phyloP scores from a whole-genome alignment of 345 rosid genomes.

The Corchorus capsularis region DNA sequence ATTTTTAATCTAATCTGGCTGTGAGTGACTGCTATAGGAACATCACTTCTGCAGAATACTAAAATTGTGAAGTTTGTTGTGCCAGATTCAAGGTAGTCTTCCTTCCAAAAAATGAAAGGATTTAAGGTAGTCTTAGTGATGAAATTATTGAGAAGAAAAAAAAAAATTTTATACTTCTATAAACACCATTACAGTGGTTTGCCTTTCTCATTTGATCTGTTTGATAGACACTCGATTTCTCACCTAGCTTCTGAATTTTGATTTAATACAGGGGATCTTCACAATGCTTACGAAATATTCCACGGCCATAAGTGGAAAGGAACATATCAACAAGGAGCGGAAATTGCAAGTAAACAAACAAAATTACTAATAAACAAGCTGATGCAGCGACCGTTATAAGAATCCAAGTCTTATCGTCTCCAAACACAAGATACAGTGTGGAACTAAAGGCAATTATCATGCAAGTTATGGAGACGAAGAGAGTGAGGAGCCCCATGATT shows the following conservation, averaged over 20 bases:
- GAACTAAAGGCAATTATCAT: slow-evolving; percentile 33
- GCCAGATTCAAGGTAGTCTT: too few relatives aligned
- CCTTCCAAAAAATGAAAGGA: too few relatives aligned
- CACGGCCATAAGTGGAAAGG: slow-evolving; percentile 21
- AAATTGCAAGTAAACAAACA: slow-evolving; percentile 24
- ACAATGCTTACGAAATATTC: not conserved
- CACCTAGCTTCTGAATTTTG: not conserved
- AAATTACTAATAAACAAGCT: slow-evolving; percentile 17
- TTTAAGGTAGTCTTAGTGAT: too few relatives aligned
- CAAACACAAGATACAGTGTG: slow-evolving; percentile 15
- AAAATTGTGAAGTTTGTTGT: too few relatives aligned
- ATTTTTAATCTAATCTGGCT: too few relatives aligned
- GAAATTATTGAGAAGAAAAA: too few relatives aligned
- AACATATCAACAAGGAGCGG: slow-evolving; percentile 24
- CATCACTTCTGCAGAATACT: too few relatives aligned
- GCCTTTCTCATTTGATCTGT: too few relatives aligned
- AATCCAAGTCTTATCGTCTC: not conserved
- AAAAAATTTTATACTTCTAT: too few relatives aligned
- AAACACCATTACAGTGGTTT: too few relatives aligned
- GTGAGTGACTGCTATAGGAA: too few relatives aligned
- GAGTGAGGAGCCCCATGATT: slow-evolving; percentile 15
- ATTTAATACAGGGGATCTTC: not conserved
- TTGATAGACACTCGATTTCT: not conserved
- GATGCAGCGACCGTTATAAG: not conserved
- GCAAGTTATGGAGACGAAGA: slow-evolving; percentile 25